phyloP scores from a whole-genome alignment of 768 basidiomycete genomes.

The Tulasnella sp. region DNA sequence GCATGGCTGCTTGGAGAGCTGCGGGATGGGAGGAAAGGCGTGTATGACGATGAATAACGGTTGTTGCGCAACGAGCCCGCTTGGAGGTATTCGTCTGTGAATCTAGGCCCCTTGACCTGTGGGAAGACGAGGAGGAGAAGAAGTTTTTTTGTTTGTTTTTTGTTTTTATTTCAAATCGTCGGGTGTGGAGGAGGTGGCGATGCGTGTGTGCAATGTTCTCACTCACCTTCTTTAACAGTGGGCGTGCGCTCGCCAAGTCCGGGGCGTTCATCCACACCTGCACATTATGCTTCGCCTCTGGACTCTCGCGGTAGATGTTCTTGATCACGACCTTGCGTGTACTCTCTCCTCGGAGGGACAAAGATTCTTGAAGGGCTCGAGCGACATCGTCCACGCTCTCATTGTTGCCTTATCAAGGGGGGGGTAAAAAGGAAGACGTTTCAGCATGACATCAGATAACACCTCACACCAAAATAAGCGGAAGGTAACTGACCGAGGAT shows the following conservation, averaged over 20 bases:
- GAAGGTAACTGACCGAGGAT: slow-evolving; percentile 60
- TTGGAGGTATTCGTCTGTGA: slow-evolving; percentile 91
- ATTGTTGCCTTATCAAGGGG: slow-evolving; percentile 30
- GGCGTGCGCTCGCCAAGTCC: slow-evolving; percentile 59
- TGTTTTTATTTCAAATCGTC: too few relatives aligned
- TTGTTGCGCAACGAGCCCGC: slow-evolving; percentile 21
- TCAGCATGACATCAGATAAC: background rate
- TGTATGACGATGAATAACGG: slow-evolving; percentile 22
- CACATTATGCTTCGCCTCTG: slow-evolving; percentile 85
- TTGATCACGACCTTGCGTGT: slow-evolving; percentile 96
- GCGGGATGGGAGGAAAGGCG: slow-evolving; percentile 31
- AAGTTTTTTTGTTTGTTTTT: too few relatives aligned
- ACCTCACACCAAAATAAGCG: background rate
- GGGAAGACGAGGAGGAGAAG: background rate
- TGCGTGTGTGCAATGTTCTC: background rate
- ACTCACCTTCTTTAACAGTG: slow-evolving; percentile 65
- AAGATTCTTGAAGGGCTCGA: slow-evolving; percentile 80
- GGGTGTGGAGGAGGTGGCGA: background rate
- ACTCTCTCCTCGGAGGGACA: slow-evolving; percentile 85
- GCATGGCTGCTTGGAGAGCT: slow-evolving; percentile 28
- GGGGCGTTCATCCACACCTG: slow-evolving; percentile 66
- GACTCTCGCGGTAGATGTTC: slow-evolving; percentile 88
- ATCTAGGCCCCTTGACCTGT: slow-evolving; percentile 87
- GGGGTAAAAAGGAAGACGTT: background rate
- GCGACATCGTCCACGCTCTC: slow-evolving; percentile 97